Percentiles rank a stretch among this genome's conserved stretches.
These are phyloP conservation scores for Cytospora piceicola DNA, from an alignment of 2,329 filamentous ascomycete genomes.

Conservation along the genomic window DNA sequence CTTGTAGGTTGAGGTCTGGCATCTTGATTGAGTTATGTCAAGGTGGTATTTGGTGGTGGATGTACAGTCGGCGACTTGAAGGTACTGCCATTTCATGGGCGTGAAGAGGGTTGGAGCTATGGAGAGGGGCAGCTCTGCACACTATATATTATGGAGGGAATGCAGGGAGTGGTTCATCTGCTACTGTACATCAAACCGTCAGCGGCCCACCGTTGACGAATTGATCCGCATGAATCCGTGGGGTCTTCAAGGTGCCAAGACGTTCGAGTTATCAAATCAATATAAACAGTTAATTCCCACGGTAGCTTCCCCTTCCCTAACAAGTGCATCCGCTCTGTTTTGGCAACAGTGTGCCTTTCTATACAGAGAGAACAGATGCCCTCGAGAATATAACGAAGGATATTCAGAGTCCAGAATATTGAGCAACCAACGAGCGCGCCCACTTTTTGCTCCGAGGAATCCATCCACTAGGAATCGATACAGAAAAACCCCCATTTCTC, in stretches of 20 bases:
- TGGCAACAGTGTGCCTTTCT: background rate
- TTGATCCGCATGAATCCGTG: background rate
- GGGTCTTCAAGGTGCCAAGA: background rate
- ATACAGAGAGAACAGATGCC: slow-evolving; percentile 7
- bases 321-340: background rate
- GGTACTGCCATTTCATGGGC: slow-evolving; percentile 12
- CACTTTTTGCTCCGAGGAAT: slow-evolving; percentile 10
- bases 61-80: background rate
- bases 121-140: slow-evolving; percentile 14
- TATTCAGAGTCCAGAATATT: slow-evolving; percentile 11
- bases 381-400: slow-evolving; percentile 11
- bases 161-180: slow-evolving; percentile 18
- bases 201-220: slow-evolving; percentile 7
- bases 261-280: background rate
- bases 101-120: background rate
- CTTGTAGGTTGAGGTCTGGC: slow-evolving; percentile 61
- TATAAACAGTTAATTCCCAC: background rate
- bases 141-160: slow-evolving; percentile 11
- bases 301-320: background rate
- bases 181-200: slow-evolving; percentile 13
- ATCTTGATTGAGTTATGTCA: slow-evolving; percentile 42
- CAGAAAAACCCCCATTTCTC: background rate
- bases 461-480: slow-evolving; percentile 6
- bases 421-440: slow-evolving; percentile 17
- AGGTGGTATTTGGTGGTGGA: slow-evolving; percentile 11